phyloP scores from a whole-genome alignment of 2,329 filamentous ascomycete genomes.

The Arthrobotrys sinensis region DNA sequence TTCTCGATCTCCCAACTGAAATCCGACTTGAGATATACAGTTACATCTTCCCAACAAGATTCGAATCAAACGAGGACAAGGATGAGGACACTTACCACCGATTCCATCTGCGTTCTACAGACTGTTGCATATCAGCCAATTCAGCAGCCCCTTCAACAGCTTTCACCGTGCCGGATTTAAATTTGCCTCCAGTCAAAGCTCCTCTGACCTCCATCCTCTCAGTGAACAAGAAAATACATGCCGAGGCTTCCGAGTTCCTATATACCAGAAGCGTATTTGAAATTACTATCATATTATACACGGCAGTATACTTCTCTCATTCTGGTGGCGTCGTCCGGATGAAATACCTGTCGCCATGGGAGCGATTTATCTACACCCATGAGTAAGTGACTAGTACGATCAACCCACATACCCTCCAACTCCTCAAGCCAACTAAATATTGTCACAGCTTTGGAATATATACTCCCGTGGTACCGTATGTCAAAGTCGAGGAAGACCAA shows the following conservation, averaged over 20 bases:
- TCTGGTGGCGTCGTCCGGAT: not conserved
- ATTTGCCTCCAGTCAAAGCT: not conserved
- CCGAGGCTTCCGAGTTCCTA: conserved; percentile 6
- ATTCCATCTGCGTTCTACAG: no score
- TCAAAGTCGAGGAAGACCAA: not conserved
- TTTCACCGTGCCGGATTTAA: no score
- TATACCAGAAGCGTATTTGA: conserved; percentile 8
- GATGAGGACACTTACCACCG: no score
- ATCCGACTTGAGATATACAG: conserved; percentile 26
- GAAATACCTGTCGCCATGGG: not conserved
- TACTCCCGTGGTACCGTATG: not conserved
- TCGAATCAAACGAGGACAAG: no score
- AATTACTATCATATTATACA: not conserved
- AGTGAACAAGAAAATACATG: conserved; percentile 28
- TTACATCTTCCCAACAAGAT: conserved; percentile 10
- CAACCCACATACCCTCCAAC: no score
- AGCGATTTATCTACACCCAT: not conserved
- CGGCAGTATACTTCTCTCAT: not conserved
- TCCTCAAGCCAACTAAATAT: no score
- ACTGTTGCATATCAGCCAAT: no score
- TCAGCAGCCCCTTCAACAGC: no score
- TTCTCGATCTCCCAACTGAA: conserved; percentile 22
- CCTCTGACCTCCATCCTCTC: not conserved
- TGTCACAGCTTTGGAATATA: no score
- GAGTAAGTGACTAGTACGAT: no score